Evolutionary conservation across 2,329 filamentous ascomycete genomes (phyloP).

Genomic region (Myriangium duriaei): DNA sequence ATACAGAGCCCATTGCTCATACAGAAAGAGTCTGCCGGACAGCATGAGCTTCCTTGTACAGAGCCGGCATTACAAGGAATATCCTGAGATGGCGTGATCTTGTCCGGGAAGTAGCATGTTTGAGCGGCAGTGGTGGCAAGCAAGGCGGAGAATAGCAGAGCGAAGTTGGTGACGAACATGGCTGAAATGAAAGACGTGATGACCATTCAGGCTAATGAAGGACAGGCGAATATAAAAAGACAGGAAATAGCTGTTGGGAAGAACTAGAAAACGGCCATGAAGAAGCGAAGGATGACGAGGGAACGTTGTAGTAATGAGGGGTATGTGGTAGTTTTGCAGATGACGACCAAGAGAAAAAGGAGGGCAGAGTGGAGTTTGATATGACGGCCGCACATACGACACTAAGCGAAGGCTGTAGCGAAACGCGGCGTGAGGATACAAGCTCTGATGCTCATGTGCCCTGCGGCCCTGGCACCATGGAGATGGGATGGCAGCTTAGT

Average conservation of each 20-base stretch:
- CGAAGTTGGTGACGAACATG: background rate
- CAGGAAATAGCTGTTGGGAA: background rate
- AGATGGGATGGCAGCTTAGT: too few species aligned
- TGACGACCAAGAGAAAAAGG: background rate
- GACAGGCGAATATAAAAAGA: background rate
- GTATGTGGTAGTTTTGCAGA: background rate
- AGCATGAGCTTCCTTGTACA: conserved; percentile 17
- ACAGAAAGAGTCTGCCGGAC: conserved; percentile 18
- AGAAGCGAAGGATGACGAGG: background rate
- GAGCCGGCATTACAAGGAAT: conserved; percentile 14
- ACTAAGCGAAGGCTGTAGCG: background rate
- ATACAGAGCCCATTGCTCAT: conserved; percentile 22
- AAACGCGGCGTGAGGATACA: too few species aligned
- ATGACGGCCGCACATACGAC: background rate
- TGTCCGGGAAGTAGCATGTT: conserved; percentile 20
- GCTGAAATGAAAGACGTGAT: background rate
- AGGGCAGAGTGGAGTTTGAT: background rate
- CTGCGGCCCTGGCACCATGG: too few species aligned
- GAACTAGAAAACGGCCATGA: background rate
- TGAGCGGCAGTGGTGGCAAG: conserved; percentile 12
- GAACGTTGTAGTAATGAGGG: background rate
- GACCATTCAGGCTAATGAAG: background rate
- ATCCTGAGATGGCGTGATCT: conserved; percentile 15
- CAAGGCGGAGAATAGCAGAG: background rate
- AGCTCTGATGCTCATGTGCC: too few species aligned